Evolutionary conservation across 148 eudicot species (phyloP).

Genomic region (Pharnaceum exiguum): DNA sequence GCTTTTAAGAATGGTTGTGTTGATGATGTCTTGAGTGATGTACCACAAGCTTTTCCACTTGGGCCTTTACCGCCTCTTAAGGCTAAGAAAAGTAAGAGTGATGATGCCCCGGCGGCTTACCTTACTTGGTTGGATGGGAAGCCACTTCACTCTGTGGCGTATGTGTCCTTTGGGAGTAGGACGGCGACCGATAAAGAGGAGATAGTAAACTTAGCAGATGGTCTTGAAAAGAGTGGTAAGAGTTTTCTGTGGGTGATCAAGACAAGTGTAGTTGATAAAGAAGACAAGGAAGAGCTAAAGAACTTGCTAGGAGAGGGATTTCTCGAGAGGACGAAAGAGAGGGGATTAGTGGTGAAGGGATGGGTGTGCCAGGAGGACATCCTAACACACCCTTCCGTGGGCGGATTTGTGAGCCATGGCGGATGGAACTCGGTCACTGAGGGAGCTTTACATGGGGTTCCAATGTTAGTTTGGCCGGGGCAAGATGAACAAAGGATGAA

Average conservation of each 20-base stretch:
- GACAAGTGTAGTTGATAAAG: conserved; percentile 32
- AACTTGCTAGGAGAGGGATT: conserved; percentile 26
- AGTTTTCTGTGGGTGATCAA: conserved; percentile 50
- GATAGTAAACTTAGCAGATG: conserved; percentile 36
- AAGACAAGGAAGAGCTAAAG: conserved; percentile 22
- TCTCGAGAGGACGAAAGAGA: conserved; percentile 12
- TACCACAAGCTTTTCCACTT: conserved; percentile 19
- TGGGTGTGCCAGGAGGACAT: conserved; percentile 44
- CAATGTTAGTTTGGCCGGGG: conserved; percentile 46
- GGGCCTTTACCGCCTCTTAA: conserved; percentile 18
- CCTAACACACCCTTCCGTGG: conserved; percentile 30
- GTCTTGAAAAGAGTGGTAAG: conserved; percentile 29
- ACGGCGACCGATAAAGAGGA: conserved; percentile 35
- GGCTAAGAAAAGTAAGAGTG: no score
- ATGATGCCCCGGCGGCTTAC: no score
- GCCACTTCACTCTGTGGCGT: conserved; percentile 26
- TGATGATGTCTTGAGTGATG: not conserved
- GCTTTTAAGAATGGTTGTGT: conserved; percentile 16
- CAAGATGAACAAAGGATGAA: conserved; percentile 56
- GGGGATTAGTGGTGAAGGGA: conserved; percentile 30
- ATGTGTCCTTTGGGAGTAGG: conserved; percentile 44
- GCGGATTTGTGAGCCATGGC: conserved; percentile 54
- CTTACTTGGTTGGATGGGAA: conserved; percentile 35
- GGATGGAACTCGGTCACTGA: conserved; percentile 66
- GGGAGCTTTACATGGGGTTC: conserved; percentile 31